These are phyloP conservation scores for Penicillium sp. DNA, from an alignment of 2,329 filamentous ascomycete genomes.

Conservation along the genomic window DNA sequence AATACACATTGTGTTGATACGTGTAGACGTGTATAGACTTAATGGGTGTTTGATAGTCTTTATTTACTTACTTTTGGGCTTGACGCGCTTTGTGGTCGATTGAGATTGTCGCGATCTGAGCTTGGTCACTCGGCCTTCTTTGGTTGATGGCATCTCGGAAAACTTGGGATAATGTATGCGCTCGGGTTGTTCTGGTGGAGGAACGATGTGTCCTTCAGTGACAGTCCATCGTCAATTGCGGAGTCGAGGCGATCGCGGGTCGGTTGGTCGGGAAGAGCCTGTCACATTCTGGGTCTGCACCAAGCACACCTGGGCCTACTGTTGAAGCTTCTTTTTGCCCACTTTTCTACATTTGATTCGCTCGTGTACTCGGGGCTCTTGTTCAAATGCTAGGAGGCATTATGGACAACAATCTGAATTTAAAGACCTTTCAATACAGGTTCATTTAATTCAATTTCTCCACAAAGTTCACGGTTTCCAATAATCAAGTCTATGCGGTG, in stretches of 20 bases:
- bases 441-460: too few species aligned
- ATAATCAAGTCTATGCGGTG: too few species aligned
- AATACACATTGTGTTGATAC: background rate
- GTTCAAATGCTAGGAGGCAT: too few species aligned
- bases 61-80: constrained; percentile 12
- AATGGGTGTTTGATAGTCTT: background rate
- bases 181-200: background rate
- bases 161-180: too few species aligned
- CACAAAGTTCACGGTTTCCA: too few species aligned
- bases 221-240: background rate
- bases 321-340: background rate
- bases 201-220: background rate
- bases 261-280: background rate
- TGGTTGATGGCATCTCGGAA: constrained; percentile 17
- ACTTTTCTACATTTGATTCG: too few species aligned
- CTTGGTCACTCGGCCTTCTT: constrained; percentile 27
- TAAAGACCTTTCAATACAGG: too few species aligned
- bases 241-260: background rate
- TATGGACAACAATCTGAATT: too few species aligned
- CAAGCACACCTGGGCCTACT: too few species aligned
- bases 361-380: too few species aligned
- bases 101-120: constrained; percentile 9
- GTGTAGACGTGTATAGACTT: background rate
- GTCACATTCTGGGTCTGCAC: background rate
- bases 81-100: constrained; percentile 17